Evolutionary conservation across 768 basidiomycete genomes (phyloP).

Genomic region (Suillus plorans): DNA sequence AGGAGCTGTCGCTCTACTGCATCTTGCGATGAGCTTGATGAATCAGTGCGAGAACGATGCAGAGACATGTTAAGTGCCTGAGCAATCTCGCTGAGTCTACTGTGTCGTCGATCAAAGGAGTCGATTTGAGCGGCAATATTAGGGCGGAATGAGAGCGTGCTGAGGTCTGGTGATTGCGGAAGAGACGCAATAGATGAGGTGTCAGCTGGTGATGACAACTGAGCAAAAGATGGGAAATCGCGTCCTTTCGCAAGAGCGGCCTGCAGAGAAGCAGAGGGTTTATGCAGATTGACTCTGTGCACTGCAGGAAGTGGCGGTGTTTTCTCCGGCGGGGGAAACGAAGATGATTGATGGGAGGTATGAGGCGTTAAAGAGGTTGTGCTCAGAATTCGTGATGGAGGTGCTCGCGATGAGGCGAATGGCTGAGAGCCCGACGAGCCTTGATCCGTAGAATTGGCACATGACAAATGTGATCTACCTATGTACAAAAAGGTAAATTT

Average conservation of each 20-base stretch:
- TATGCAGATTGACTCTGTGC: neutral
- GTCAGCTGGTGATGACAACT: slow-evolving; percentile 22
- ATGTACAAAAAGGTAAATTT: neutral
- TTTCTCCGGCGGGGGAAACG: neutral
- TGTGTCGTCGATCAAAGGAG: slow-evolving; percentile 17
- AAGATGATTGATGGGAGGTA: neutral
- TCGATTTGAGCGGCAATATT: slow-evolving; percentile 18
- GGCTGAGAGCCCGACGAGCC: neutral
- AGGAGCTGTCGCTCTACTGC: slow-evolving; percentile 52
- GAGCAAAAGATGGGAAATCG: slow-evolving; percentile 17
- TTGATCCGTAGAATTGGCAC: neutral
- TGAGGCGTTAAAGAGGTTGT: neutral
- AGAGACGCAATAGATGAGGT: slow-evolving; percentile 11
- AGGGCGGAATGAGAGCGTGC: slow-evolving; percentile 5
- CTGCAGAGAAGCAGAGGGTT: neutral
- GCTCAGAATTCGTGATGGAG: neutral
- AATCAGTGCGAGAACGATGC: slow-evolving; percentile 17
- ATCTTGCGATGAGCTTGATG: slow-evolving; percentile 38
- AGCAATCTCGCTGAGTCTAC: neutral
- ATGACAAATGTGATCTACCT: neutral
- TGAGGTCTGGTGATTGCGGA: slow-evolving; percentile 23
- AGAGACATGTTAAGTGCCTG: neutral
- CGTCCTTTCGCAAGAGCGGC: neutral
- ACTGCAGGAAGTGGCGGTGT: neutral
- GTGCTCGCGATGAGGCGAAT: neutral